phyloP scores from a whole-genome alignment of 2,329 filamentous ascomycete species.

The Aspergillus tubingensis region DNA sequence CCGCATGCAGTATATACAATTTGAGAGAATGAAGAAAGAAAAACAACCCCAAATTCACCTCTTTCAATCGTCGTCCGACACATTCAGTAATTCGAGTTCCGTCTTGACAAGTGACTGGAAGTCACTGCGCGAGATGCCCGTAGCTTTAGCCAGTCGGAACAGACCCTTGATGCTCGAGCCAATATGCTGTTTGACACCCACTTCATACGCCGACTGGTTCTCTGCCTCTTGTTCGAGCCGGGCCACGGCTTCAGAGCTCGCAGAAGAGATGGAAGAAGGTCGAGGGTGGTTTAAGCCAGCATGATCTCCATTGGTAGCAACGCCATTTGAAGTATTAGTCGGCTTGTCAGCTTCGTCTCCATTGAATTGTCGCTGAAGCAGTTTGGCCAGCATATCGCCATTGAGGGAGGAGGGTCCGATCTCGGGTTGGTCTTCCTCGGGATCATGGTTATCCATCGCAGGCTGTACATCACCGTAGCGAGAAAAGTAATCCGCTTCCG shows the following conservation, averaged over 20 bases:
- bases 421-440: constrained; percentile 54
- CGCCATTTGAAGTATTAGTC: constrained; percentile 18
- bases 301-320: constrained; percentile 25
- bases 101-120: constrained; percentile 61
- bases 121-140: constrained; percentile 60
- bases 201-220: constrained; percentile 56
- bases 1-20: constrained; percentile 25
- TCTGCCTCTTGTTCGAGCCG: constrained; percentile 57
- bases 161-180: constrained; percentile 65
- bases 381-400: constrained; percentile 51
- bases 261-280: constrained; percentile 45
- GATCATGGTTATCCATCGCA: constrained; percentile 64
- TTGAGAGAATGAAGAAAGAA: constrained; percentile 6
- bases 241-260: constrained; percentile 53
- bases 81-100: constrained; percentile 59
- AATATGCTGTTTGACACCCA: constrained; percentile 65
- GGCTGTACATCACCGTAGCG: constrained; percentile 66
- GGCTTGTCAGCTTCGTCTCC: constrained; percentile 21
- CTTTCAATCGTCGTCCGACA: constrained; percentile 51
- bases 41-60: background rate
- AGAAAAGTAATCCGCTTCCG: constrained; percentile 62
- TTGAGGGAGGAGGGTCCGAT: constrained; percentile 56
- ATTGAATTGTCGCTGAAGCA: constrained; percentile 44
- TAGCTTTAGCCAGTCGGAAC: constrained; percentile 60
- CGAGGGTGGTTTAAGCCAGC: constrained; percentile 45